A percentile compares a stretch with the other conserved stretches of the same genome.
These are phyloP conservation scores for Plenodomus tracheiphilus DNA, from an alignment of 2,329 filamentous ascomycete genomes.

Conservation along the genomic window DNA sequence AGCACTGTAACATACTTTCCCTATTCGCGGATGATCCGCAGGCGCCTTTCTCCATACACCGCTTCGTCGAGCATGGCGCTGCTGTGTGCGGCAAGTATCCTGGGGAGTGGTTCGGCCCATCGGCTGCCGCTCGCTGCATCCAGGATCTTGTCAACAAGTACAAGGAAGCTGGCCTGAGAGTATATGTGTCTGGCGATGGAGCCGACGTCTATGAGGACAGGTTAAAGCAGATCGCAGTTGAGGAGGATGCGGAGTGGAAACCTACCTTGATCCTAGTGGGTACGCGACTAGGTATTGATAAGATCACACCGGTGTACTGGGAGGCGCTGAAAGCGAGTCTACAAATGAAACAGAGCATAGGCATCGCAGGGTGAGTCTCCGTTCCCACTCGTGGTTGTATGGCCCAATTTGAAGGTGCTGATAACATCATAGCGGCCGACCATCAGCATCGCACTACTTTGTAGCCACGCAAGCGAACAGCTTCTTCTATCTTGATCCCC, in stretches of 20 bases:
- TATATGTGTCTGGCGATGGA: constrained; percentile 88
- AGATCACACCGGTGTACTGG: constrained; percentile 93
- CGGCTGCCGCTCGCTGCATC: constrained; percentile 90
- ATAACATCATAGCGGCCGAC: constrained; percentile 69
- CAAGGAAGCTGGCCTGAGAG: constrained; percentile 65
- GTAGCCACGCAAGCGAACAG: constrained; percentile 72
- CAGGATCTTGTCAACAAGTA: constrained; percentile 75
- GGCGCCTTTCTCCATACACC: constrained; percentile 92
- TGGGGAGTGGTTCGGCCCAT: constrained; percentile 99
- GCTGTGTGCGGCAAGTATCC: constrained; percentile 89
- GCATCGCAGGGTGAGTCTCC: constrained; percentile 79
- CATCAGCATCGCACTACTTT: constrained; percentile 84
- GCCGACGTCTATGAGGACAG: constrained; percentile 92
- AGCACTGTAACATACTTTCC: constrained; percentile 73
- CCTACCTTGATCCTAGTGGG: constrained; percentile 89
- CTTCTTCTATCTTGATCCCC: constrained; percentile 95
- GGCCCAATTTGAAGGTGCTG: constrained; percentile 9
- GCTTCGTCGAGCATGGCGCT: constrained; percentile 87
- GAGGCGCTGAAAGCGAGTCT: constrained; percentile 84
- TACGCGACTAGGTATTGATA: constrained; percentile 87
- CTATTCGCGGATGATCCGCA: constrained; percentile 84
- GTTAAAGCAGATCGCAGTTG: constrained; percentile 76
- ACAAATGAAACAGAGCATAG: constrained; percentile 89
- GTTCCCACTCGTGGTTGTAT: background rate
- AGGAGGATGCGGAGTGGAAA: constrained; percentile 67